Evolutionary conservation across 768 basidiomycete genomes (phyloP), one percentile per base, ranked within the genome.

Genomic region (Auricularia heimuer): DNA sequence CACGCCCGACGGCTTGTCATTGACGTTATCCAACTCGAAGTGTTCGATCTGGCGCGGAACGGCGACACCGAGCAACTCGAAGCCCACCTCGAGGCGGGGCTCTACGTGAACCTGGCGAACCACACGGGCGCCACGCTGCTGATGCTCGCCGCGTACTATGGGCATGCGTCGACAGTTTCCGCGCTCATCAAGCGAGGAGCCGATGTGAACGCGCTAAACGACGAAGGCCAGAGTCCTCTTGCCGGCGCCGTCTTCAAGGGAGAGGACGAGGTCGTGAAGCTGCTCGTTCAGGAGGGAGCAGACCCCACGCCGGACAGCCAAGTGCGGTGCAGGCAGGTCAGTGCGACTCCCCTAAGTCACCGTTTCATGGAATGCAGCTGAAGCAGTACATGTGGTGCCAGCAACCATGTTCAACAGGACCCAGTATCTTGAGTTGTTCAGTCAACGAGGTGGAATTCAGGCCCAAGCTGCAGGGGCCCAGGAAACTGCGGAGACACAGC

Each of bases 191-290:
- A 74, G 4, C 79, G 81, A 37, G 82, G 82, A 2, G 88, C 83
- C 45, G 87, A 91, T 72, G 83, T 85, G 1, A 86, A 90, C 69
- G 77, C 83, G 12, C 70, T 84, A 62, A 92, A 92, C 72, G 88
- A 91, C 68, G 78, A 81, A 2, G 83, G 83, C 0, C 90, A 92
- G 69, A 85, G 87, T 8, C 84, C 89, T 29, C 76, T 92, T 24
- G 86, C 90, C 6, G 90, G 90, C 3, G 89, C 86, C 0, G 83
- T 91, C 0, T 92, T 90, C 77, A 92, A 92, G 73, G 82, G 78
- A 0, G 79, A 88, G 70, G 81, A 83, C 64, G 85, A 83, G 6
- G 78, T 90, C 61, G 86, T 88, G 1, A 77, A 77, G n/a, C 75
- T 77, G 1, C 79, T 92, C 35, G 72, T 82, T 24, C 79, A 75